A percentile compares a stretch with the other conserved stretches of the same genome.
Conservation (phyloP, 116 monocot species). For the Trichopus zeylanicus region DNA sequence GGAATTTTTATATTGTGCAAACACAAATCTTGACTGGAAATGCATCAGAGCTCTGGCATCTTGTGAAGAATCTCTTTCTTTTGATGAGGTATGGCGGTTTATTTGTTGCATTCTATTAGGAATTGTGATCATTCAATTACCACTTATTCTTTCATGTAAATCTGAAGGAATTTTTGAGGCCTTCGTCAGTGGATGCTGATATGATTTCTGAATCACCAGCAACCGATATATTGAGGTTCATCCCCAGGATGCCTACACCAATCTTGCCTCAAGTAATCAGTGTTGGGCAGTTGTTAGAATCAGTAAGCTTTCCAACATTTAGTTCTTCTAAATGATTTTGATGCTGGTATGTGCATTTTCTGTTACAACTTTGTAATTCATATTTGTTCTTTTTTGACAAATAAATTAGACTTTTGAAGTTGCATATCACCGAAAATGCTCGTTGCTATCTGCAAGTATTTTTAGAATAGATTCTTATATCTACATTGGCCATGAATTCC, state of each 20-base stretch:
- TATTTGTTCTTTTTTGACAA: too few species aligned
- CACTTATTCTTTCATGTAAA: neutral
- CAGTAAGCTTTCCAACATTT: slow-evolving; percentile 49
- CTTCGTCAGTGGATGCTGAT: slow-evolving; percentile 61
- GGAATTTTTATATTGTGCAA: slow-evolving; percentile 47
- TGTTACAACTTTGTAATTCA: too few species aligned
- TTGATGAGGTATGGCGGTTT: slow-evolving; percentile 55
- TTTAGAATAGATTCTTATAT: too few species aligned
- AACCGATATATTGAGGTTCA: slow-evolving; percentile 29
- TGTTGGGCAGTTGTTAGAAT: slow-evolving; percentile 89
- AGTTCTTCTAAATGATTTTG: too few species aligned
- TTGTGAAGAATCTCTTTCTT: slow-evolving; percentile 71
- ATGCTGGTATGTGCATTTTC: too few species aligned
- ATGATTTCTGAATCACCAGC: slow-evolving; percentile 30
- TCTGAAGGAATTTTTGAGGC: slow-evolving; percentile 53
- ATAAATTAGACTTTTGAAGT: too few species aligned
- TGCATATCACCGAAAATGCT: too few species aligned
- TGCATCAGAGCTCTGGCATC: slow-evolving; percentile 25
- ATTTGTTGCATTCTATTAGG: neutral
- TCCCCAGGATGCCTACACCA: slow-evolving; percentile 30
- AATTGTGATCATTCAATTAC: too few species aligned
- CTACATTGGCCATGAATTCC: too few species aligned
- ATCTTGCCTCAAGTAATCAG: slow-evolving; percentile 51
- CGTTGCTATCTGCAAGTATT: too few species aligned
- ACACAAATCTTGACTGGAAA: slow-evolving; percentile 53